Evolutionary conservation across 2,329 filamentous ascomycete species (phyloP).

Genomic region (Aspergillus tamarii): DNA sequence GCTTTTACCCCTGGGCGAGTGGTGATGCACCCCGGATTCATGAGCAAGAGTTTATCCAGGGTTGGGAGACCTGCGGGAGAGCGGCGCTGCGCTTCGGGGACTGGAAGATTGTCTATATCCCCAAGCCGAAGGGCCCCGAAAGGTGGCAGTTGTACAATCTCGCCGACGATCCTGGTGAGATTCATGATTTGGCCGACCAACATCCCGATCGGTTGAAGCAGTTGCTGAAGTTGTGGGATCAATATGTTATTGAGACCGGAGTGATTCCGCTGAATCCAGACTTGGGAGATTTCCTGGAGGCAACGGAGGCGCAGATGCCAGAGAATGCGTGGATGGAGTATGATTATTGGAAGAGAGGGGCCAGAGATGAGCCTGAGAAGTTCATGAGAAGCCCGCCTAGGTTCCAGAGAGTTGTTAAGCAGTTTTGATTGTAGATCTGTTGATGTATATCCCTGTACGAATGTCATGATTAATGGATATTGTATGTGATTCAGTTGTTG

Average conservation of each 20-base stretch:
- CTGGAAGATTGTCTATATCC: constrained; percentile 63
- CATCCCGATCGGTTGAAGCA: constrained; percentile 51
- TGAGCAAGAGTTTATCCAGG: constrained; percentile 55
- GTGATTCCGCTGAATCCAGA: constrained; percentile 63
- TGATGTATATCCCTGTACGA: neutral
- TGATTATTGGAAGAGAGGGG: constrained; percentile 64
- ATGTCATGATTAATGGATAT: neutral
- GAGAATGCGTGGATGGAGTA: constrained; percentile 69
- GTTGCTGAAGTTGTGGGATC: constrained; percentile 59
- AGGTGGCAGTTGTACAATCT: constrained; percentile 63
- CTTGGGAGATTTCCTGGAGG: constrained; percentile 61
- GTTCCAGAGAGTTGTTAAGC: constrained; percentile 40
- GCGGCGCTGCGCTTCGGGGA: constrained; percentile 59
- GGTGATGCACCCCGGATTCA: constrained; percentile 49
- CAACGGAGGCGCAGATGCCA: constrained; percentile 66
- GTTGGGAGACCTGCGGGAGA: constrained; percentile 61
- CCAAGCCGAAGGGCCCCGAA: constrained; percentile 58
- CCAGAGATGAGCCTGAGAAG: constrained; percentile 52
- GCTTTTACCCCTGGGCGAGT: constrained; percentile 48
- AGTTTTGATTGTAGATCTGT: constrained; percentile 26
- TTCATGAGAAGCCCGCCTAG: constrained; percentile 44
- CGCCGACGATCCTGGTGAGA: constrained; percentile 55
- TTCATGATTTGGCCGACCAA: constrained; percentile 47
- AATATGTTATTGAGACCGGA: constrained; percentile 62
- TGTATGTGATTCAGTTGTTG: neutral